Evolutionary conservation across 108 stramenopile genomes (phyloP).

Genomic region (Thalassiosira profunda): DNA sequence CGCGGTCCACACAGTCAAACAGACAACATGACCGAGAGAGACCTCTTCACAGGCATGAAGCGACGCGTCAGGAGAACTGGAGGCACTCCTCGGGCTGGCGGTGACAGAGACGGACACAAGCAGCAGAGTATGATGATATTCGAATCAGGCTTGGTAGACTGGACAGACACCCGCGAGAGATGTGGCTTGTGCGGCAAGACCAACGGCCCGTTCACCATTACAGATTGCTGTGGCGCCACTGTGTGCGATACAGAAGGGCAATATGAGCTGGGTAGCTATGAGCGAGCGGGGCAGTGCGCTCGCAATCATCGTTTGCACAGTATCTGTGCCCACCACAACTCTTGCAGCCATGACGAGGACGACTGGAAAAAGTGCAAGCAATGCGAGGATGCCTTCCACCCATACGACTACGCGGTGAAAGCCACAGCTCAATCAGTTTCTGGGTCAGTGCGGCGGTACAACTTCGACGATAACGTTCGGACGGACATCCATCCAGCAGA

Average conservation of each 20-base stretch:
- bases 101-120: neutral
- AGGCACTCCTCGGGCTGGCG: conserved; percentile 1
- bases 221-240: conserved; percentile 4
- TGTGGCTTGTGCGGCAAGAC: conserved; percentile 15
- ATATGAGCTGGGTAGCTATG: conserved; percentile 7
- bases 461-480: conserved; percentile 12
- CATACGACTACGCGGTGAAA: conserved; percentile 13
- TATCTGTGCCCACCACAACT: conserved; percentile 10
- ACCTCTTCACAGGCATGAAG: neutral
- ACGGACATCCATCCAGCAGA: conserved; percentile 15
- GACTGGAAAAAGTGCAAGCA: conserved; percentile 15
- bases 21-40: neutral
- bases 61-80: neutral
- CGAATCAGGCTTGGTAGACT: conserved; percentile 9
- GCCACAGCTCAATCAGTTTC: conserved; percentile 13
- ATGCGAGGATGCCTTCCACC: conserved; percentile 7
- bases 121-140: neutral
- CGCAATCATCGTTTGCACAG: conserved; percentile 17
- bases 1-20: neutral
- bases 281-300: conserved; percentile 7
- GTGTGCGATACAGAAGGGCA: conserved; percentile 12
- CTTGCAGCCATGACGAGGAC: conserved; percentile 10
- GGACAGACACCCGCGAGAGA: conserved; percentile 3
- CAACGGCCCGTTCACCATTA: conserved; percentile 5
- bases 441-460: neutral